Percentiles rank a stretch among this genome's conserved stretches.
Conservation (phyloP, 2,329 filamentous ascomycete species). For the Colletotrichum sp. region DNA sequence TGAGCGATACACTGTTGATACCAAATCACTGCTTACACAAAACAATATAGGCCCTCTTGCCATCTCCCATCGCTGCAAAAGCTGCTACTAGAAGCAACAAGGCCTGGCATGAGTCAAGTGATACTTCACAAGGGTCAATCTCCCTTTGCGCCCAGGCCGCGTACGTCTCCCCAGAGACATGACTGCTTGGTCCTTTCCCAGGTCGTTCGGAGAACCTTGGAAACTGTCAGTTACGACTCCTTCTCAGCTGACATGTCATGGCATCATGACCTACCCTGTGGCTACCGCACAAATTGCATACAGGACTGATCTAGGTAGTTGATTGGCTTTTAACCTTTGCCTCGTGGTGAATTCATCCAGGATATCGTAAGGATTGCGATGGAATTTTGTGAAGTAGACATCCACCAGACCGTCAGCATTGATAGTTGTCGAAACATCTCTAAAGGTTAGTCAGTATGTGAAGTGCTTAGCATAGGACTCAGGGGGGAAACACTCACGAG, state of each 20-base stretch:
- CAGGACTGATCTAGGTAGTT: not conserved
- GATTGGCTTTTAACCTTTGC: not conserved
- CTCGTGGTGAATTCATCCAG: not conserved
- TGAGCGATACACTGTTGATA: not conserved
- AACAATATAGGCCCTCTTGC: not conserved
- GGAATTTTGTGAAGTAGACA: conserved; percentile 8
- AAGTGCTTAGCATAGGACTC: not conserved
- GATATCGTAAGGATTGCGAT: conserved; percentile 5
- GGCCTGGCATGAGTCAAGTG: conserved; percentile 6
- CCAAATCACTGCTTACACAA: not conserved
- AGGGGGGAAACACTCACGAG: not conserved
- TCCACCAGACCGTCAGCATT: conserved; percentile 9
- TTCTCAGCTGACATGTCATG: not conserved
- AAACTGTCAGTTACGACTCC: not conserved
- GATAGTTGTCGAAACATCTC: not conserved
- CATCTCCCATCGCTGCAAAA: not conserved
- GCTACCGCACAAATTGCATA: conserved; percentile 12
- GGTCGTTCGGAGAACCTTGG: not conserved
- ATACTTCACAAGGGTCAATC: not conserved
- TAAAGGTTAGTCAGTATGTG: not conserved
- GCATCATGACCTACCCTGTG: not conserved
- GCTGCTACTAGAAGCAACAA: not conserved
- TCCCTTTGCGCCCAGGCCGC: conserved; percentile 4
- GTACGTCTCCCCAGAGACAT: conserved; percentile 8
- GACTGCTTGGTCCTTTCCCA: conserved; percentile 1